Evolutionary conservation across 345 rosid genomes (phyloP), one percentile per base, ranked within the genome.

Genomic region (Citrus trifoliata): DNA sequence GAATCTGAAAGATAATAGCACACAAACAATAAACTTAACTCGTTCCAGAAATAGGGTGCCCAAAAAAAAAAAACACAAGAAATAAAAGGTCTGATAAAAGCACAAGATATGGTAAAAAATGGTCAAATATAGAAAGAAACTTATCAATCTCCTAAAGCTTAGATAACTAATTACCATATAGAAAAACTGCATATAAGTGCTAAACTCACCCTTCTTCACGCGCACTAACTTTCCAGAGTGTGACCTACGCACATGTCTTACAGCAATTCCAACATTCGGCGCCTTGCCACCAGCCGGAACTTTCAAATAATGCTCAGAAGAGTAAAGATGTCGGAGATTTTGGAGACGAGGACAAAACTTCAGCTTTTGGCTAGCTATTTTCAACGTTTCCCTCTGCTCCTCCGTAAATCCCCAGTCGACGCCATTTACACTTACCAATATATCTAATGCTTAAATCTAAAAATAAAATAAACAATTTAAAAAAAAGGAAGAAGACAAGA

Each of bases 211-310:
- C 76, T 97, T 97, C 91, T 97, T 94, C 6, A 87, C 98, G 35
- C 93, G 93, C 28, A 82, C 82, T 28, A 78, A 81, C 87, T 93
- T 94, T 74, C 98, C 99, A 0, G 99, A 97, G 85, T 97, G 97
- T 2, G 98, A 87, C 71, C 97, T 75, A 6, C 94, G 89, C 33
- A 94, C 95, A 75, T 92, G 98, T 85, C 97, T 87, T 37, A 79
- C 86, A 0, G 94, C 97, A 80, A 83, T 71, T 76, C 95, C 98
- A 80, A 91, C 86, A 1, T 81, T 85, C 0, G 92, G 81, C 5
- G 87, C 93, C 85, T 90, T 94, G 18, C 91, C 92, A 13, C 90
- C 83, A 35, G 87, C 84, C 25, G 93, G 94, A 83, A 88, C 89
- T 81, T 89, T 94, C 40, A 92, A 78, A 18, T 79, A 90, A 84